Percentiles rank a stretch among this genome's conserved stretches.
Evolutionary conservation across 2,329 filamentous ascomycete genomes (phyloP).

Genomic region (Pleoardoris graminearum): DNA sequence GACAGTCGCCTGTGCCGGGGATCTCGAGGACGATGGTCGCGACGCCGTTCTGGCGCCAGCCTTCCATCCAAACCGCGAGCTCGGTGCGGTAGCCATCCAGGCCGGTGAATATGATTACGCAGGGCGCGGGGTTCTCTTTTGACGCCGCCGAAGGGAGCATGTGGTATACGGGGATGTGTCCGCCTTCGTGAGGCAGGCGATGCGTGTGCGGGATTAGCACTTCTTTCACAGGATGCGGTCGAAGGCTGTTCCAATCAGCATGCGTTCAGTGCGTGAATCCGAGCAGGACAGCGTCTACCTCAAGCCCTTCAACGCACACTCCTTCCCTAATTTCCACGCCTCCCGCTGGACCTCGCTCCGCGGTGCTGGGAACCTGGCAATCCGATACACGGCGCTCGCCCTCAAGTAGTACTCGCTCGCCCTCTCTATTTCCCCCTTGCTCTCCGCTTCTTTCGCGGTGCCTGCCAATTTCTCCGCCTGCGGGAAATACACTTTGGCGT

Average conservation of each 20-base stretch:
- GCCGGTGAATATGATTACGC: constrained; percentile 61
- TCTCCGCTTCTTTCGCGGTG: constrained; percentile 57
- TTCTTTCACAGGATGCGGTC: constrained; percentile 62
- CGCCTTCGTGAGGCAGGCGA: constrained; percentile 55
- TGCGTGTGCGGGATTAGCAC: constrained; percentile 63
- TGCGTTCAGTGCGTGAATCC: background rate
- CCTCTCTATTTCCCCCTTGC: constrained; percentile 53
- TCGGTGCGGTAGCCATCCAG: constrained; percentile 64
- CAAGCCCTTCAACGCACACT: constrained; percentile 62
- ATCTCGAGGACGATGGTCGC: constrained; percentile 59
- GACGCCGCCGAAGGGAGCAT: constrained; percentile 58
- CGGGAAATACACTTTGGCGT: constrained; percentile 65
- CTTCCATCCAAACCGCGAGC: constrained; percentile 56
- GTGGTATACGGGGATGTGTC: constrained; percentile 66
- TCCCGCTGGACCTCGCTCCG: constrained; percentile 56
- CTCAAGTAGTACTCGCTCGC: constrained; percentile 66
- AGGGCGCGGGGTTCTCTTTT: constrained; percentile 51
- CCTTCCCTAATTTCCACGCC: constrained; percentile 69
- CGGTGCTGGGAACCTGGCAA: constrained; percentile 68
- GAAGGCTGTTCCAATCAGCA: constrained; percentile 20
- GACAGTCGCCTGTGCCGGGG: constrained; percentile 61
- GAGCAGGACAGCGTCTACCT: constrained; percentile 19
- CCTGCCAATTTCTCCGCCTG: constrained; percentile 61
- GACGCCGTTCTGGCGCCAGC: constrained; percentile 55
- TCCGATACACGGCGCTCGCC: constrained; percentile 65